Evolutionary conservation across 768 basidiomycete species (phyloP), one percentile per base, ranked within the genome.

Genomic region (Suillus subluteus): DNA sequence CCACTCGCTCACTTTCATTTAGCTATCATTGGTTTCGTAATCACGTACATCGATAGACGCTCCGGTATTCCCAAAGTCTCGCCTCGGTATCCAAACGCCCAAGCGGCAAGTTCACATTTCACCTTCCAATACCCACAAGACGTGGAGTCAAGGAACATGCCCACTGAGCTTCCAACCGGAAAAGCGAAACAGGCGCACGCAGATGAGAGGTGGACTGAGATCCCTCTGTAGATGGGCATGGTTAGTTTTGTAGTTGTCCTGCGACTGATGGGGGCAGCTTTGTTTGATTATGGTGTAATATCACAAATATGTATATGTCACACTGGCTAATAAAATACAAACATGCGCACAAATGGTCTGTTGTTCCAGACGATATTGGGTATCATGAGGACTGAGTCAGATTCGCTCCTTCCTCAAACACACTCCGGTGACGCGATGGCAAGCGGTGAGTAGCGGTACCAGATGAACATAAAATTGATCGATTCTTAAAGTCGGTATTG

Each of bases 11-110:
- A 59, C 32, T 30, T 41, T 26, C 26, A 8, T 23, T 21, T 52
- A 76, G 77, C 71, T 1, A 59, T 68, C 50, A 30, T 70, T n/a
- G 75, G 75, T 4, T 61, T 71, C 38, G n/a, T 70, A 37, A 37
- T 72, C 50, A 69, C 76, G 52, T 76, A 70, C 74, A 65, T 74
- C 13, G 77, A 77, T 70, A 78, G 67, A 67, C 63, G 66, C 40
- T 73, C 75, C 0, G 72, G 75, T 3, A 73, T 56, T 12, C 68
- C 72, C 7, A 66, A 65, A 44, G 75, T 76, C 67, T 69, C 38
- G 4, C 68, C 68, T 6, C 72, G 68, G 44, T 70, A 76, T 44
- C 66, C 67, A n/a, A 52, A 69, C 11, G 76, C 73, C 35, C 75
- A 75, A 59, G 75, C 73, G 2, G 72, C 76, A 4, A 78, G 73